Evolutionary conservation across 495 filamentous ascomycete genomes (phyloP), one percentile per base, ranked within the genome.

Genomic region (Aspergillus haitiensis): DNA sequence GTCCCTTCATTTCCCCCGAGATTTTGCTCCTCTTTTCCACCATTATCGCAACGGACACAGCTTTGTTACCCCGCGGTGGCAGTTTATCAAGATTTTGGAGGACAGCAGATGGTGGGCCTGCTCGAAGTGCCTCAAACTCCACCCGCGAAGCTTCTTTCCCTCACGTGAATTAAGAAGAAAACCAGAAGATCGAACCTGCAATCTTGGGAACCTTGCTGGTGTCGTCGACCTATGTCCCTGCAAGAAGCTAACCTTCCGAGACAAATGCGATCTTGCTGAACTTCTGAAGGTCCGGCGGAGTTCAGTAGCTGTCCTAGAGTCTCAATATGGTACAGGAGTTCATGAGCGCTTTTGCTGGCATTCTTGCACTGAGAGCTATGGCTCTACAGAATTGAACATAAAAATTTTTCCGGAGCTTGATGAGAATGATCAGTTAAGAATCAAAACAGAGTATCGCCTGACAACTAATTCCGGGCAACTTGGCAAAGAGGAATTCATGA

Each of bases 201-300:
- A 72, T 33, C 50, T 80, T 37, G 77, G 77, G n/a, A 67, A 67
- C 11, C 55, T 72, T 13, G 75, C 75, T 7, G 77, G 77, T 5
- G 67, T 80, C 35, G 75, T 80, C 39, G 77, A 80, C 44, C 45
- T 80, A 16, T 80, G 77, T 39, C 77, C 77, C 15, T 80, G 77
- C 73, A 77, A 73, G 50, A 80, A 80, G 57, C 46, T 80, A 50
- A 80, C 77, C 0, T 80, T 74, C 64, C 71, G 68, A 2, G 75
- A 78, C 55, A 80, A 74, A 58, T 51, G 72, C 33, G 72, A 78
- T 21, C 67, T 80, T 6, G 50, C 71, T 13, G 69, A 77, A 13
- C 64, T 74, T 9, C 56, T 80, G 16, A 66, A 67, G 16, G 52
- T 73, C 15, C 70, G 77, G 6, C 65, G 70, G 55, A 67, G 68